A percentile compares a stretch with the other conserved stretches of the same genome.
Evolutionary conservation across 1,139 yeast genomes (phyloP).

Genomic region (Sugiyamaella paludigena): DNA sequence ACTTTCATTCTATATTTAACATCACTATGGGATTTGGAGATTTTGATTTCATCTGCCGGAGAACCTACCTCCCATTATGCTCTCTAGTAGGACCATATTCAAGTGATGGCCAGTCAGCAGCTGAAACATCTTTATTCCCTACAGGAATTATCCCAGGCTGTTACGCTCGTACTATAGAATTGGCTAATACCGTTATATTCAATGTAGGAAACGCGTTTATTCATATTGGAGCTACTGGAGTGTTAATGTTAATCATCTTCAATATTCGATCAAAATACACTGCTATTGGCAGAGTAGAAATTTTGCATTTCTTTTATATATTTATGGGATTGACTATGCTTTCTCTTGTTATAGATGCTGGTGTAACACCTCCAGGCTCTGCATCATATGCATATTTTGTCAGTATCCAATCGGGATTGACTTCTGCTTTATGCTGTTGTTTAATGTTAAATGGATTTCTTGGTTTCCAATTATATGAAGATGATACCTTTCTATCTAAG

Average conservation of each 20-base stretch:
- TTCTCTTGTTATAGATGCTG: conserved; percentile 80
- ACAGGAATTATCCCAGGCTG: conserved; percentile 72
- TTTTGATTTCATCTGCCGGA: conserved; percentile 63
- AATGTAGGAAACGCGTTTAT: conserved; percentile 88
- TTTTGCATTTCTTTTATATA: conserved; percentile 68
- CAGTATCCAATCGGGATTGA: conserved; percentile 70
- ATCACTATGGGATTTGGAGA: conserved; percentile 71
- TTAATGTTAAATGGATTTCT: conserved; percentile 71
- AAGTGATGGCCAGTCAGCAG: conserved; percentile 19
- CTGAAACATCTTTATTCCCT: conserved; percentile 37
- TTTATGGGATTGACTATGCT: conserved; percentile 57
- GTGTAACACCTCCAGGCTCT: conserved; percentile 87
- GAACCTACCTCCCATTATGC: conserved; percentile 77
- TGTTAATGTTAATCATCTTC: conserved; percentile 69
- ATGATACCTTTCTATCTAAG: conserved; percentile 71
- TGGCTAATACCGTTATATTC: conserved; percentile 89
- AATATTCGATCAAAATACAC: conserved; percentile 82
- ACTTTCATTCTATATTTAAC: too few relatives aligned
- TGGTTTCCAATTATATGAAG: conserved; percentile 91
- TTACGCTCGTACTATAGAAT: conserved; percentile 78
- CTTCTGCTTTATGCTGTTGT: conserved; percentile 67
- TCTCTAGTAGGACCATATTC: conserved; percentile 53
- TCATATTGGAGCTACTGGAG: conserved; percentile 68
- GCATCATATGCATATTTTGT: conserved; percentile 76
- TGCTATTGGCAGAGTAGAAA: conserved; percentile 89